These are phyloP conservation scores for Populus hybrid DNA, from an alignment of 441 rosid genomes.

Conservation along the genomic window DNA sequence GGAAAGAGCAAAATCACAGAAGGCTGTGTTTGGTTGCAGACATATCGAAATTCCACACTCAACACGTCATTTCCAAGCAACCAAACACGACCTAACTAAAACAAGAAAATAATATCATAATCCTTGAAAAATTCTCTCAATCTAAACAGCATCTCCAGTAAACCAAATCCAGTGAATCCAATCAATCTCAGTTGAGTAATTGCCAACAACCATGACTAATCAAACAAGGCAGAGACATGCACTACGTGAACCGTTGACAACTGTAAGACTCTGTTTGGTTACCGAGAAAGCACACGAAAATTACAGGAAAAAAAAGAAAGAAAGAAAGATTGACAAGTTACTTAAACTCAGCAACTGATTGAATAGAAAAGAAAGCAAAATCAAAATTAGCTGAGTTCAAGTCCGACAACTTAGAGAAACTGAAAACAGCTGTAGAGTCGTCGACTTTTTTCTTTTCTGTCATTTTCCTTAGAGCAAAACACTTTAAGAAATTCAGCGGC, in stretches of 20 bases:
- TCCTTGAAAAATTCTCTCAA: background rate
- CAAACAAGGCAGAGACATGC: slow-evolving; percentile 1
- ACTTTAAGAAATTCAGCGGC: background rate
- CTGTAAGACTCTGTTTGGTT: background rate
- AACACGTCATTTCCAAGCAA: background rate
- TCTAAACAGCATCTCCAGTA: background rate
- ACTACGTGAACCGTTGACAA: background rate
- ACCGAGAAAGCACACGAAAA: slow-evolving; percentile 10
- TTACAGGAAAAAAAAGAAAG: background rate
- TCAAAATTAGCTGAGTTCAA: background rate
- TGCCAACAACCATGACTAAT: slow-evolving; percentile 7
- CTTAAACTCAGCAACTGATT: background rate
- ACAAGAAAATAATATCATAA: background rate
- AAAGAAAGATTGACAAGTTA: background rate
- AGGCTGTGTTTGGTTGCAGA: background rate
- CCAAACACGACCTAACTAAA: background rate
- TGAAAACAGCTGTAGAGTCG: too few relatives aligned
- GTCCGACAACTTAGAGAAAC: background rate
- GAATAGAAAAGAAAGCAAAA: background rate
- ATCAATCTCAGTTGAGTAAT: background rate
- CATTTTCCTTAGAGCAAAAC: slow-evolving; percentile 20
- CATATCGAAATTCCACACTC: background rate
- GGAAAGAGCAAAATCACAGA: background rate
- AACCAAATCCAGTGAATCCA: background rate
- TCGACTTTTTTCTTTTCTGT: background rate